These are phyloP conservation scores for Phytophthora fragariae DNA, from an alignment of 352 stramenopile species.

Conservation along the genomic window DNA sequence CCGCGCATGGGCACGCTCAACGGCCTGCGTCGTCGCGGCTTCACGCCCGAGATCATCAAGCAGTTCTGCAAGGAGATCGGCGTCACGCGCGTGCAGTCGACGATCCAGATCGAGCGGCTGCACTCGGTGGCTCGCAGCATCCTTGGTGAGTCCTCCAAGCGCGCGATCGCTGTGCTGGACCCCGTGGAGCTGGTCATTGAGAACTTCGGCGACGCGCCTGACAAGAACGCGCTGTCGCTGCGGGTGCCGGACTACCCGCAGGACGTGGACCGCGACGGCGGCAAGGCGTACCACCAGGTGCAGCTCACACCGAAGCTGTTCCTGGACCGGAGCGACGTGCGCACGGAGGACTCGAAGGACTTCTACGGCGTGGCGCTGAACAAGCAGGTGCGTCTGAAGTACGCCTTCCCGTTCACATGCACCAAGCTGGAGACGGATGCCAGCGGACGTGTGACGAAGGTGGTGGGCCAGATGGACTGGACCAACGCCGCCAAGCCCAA, in stretches of 20 bases:
- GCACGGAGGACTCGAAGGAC: constrained; percentile 69
- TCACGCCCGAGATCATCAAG: constrained; percentile 87
- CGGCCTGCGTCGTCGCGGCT: constrained; percentile 89
- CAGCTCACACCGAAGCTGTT: constrained; percentile 69
- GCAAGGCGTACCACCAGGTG: constrained; percentile 66
- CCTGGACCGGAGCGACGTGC: constrained; percentile 80
- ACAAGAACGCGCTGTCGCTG: constrained; percentile 52
- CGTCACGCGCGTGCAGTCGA: constrained; percentile 87
- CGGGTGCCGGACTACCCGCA: constrained; percentile 81
- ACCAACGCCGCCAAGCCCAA: constrained; percentile 90
- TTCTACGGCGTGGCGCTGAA: constrained; percentile 96
- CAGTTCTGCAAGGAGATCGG: constrained; percentile 90
- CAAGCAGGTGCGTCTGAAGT: constrained; percentile 97
- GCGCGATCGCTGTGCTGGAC: constrained; percentile 84
- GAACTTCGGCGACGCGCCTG: constrained; percentile 62
- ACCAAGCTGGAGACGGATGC: constrained; percentile 88
- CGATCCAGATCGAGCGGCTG: constrained; percentile 87
- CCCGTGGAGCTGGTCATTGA: constrained; percentile 77
- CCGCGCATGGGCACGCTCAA: constrained; percentile 98
- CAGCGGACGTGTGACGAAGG: constrained; percentile 57
- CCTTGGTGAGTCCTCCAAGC: constrained; percentile 77
- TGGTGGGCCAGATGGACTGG: constrained; percentile 76
- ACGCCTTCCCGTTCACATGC: constrained; percentile 95
- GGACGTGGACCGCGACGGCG: constrained; percentile 64
- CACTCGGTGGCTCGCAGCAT: constrained; percentile 76